These are phyloP conservation scores for Monilinia fructicola DNA, from an alignment of 2,329 filamentous ascomycete species.

Conservation along the genomic window DNA sequence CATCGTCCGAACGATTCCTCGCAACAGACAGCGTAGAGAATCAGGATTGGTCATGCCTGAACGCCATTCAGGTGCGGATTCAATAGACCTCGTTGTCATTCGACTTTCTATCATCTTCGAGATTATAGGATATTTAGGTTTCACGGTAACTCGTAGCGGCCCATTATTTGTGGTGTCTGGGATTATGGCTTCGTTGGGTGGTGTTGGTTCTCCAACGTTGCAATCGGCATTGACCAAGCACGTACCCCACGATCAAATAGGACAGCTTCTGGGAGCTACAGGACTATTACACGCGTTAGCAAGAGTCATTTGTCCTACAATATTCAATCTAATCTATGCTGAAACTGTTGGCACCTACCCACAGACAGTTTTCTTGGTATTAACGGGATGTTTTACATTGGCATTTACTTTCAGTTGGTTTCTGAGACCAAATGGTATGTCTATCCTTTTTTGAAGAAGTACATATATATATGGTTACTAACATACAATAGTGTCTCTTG, in stretches of 20 bases:
- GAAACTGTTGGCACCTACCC: constrained; percentile 75
- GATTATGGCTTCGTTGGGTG: constrained; percentile 72
- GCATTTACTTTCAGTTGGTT: constrained; percentile 68
- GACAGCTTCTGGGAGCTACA: constrained; percentile 83
- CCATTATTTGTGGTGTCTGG: constrained; percentile 70
- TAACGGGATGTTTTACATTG: constrained; percentile 64
- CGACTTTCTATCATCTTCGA: constrained; percentile 75
- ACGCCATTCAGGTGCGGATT: constrained; percentile 62
- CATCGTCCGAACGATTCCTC: constrained; percentile 57
- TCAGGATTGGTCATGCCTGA: constrained; percentile 57
- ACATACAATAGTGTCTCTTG: constrained; percentile 29
- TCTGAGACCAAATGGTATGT: constrained; percentile 72
- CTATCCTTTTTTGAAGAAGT: not conserved
- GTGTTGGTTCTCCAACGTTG: constrained; percentile 80
- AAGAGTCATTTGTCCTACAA: constrained; percentile 72
- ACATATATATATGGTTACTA: not conserved
- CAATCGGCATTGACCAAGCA: constrained; percentile 89
- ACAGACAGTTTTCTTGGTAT: constrained; percentile 78
- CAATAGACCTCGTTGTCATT: constrained; percentile 74
- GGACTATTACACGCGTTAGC: constrained; percentile 83
- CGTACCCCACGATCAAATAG: constrained; percentile 76
- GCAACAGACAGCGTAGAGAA: constrained; percentile 46
- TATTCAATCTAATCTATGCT: constrained; percentile 86
- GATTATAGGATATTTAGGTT: constrained; percentile 72
- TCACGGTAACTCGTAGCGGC: constrained; percentile 62